Conservation (phyloP, 768 basidiomycete species). For the Cystobasidiopsis lactophilus region DNA sequence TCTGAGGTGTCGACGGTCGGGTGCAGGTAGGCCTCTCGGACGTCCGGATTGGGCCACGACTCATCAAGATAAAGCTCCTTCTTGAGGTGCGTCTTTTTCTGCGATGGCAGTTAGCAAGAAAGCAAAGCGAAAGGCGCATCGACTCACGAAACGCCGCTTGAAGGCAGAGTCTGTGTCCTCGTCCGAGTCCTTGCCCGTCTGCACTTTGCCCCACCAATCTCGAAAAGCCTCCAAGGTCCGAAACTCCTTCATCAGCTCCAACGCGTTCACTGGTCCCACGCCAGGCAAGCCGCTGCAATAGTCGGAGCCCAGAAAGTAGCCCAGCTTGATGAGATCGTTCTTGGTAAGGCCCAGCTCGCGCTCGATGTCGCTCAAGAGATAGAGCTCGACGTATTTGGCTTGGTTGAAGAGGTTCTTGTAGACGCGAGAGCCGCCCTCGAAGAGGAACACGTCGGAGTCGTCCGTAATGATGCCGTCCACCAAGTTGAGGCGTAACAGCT, state of each 20-base stretch:
- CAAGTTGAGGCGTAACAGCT: constrained; percentile 57
- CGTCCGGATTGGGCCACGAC: background rate
- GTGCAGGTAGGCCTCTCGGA: constrained; percentile 62
- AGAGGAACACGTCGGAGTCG: constrained; percentile 95
- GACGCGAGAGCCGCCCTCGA: constrained; percentile 65
- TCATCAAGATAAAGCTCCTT: background rate
- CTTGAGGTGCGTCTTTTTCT: constrained; percentile 20
- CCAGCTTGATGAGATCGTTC: constrained; percentile 64
- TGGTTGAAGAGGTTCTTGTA: constrained; percentile 99
- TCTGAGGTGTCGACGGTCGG: constrained; percentile 76
- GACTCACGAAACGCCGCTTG: constrained; percentile 29
- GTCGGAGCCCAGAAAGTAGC: constrained; percentile 87
- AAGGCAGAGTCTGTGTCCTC: constrained; percentile 52
- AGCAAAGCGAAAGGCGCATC: constrained; percentile 76
- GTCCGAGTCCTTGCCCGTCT: constrained; percentile 62
- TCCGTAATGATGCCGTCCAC: constrained; percentile 98
- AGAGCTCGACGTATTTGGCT: constrained; percentile 94
- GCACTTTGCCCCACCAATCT: constrained; percentile 85
- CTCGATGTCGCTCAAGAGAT: constrained; percentile 56
- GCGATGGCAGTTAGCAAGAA: constrained; percentile 23
- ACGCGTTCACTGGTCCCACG: constrained; percentile 83
- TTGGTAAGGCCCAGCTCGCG: constrained; percentile 72
- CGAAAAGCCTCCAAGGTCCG: constrained; percentile 60
- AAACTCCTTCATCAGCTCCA: constrained; percentile 87
- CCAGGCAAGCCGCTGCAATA: constrained; percentile 83